Evolutionary conservation across 2,329 filamentous ascomycete species (phyloP), one percentile per base, ranked within the genome.

Genomic region (Neonectria hederae): DNA sequence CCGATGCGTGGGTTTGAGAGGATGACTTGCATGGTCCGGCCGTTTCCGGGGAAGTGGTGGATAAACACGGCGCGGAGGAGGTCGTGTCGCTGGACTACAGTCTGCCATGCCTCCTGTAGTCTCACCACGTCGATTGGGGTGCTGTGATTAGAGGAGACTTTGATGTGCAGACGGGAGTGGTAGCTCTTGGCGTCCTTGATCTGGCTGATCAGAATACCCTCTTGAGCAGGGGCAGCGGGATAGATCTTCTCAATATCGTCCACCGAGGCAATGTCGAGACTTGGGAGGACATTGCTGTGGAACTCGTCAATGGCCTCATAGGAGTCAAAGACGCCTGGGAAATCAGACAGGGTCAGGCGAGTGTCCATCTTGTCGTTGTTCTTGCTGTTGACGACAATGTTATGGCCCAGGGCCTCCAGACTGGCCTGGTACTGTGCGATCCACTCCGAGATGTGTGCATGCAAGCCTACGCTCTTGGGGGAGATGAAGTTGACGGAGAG

Each of bases 181-280:
- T 66, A 66, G 24, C 30, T 66, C 5, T 48, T 54, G 3, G 46
- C 21, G 17, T 54, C 24, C 38, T 64, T 66, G 14, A 55, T 46
- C 38, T 66, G 64, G 40, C 51, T 59, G 53, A 64, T 53, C 1
- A 66, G 42, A 17, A 66, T 57, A 13, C 64, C 64, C 24, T 66
- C 60, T 38, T 66, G 64, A 10, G 59, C 54, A 5, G 64, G 56
- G 24, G 60, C 60, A 26, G 60, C 63, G 8, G 64, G 61, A 22
- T 54, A 66, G 28, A 54, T 53, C 10, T 63, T 46, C 22, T 66
- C 51, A 5, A 66, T 35, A n/a, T 45, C n/a, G 21, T 45, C 42
- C n/a, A 45, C 21, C 1, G 10, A 19, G 10, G 10, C 3, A 21
- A 45, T 45, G 13, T 19, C 19, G 21, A 45, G 42, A 13, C 14